Evolutionary conservation across 73 alveolate genomes (phyloP), one percentile per base, ranked within the genome.

Genomic region (Blepharisma stoltei): DNA sequence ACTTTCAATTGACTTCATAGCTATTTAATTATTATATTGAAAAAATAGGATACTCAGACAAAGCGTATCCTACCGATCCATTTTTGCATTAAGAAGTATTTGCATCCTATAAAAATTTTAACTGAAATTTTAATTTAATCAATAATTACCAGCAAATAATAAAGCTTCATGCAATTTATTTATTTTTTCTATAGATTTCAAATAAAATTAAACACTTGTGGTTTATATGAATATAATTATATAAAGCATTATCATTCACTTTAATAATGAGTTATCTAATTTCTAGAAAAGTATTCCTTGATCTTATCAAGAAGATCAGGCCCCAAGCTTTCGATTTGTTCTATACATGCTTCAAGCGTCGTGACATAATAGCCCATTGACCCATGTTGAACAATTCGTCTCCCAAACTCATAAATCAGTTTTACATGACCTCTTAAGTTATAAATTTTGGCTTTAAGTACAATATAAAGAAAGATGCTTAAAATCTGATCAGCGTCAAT

Each of bases 121-220:
- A 41, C 47, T 85, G 88, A 85, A 41, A 54, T 67, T 41, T 71
- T 55, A 37, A 67, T 68, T 32, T n/a, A n/a, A n/a, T n/a, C n/a
- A n/a, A n/a, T n/a, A n/a, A n/a, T n/a, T n/a, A n/a, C n/a, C n/a
- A n/a, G n/a, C n/a, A n/a, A n/a, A n/a, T n/a, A n/a, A n/a, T n/a
- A n/a, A n/a, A n/a, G n/a, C n/a, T n/a, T 71, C 14, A 50, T 83
- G 60, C 92, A 85, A 84, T 6, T 81, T 83, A 55, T 86, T 84
- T 46, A 84, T 87, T 14, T 87, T 87, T 69, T 84, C 78, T 84
- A 84, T 89, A 6, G 81, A 85, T 27, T 76, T 75, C 52, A 65
- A 14, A 32, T 32, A 1, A 32, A 32, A 32, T 32, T 32, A 32
- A 32, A 32, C 41, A 32, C 41, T 32, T 32, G 41, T 32, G 41